Evolutionary conservation across 2,329 filamentous ascomycete species (phyloP).

Genomic region (Nemania sp.): DNA sequence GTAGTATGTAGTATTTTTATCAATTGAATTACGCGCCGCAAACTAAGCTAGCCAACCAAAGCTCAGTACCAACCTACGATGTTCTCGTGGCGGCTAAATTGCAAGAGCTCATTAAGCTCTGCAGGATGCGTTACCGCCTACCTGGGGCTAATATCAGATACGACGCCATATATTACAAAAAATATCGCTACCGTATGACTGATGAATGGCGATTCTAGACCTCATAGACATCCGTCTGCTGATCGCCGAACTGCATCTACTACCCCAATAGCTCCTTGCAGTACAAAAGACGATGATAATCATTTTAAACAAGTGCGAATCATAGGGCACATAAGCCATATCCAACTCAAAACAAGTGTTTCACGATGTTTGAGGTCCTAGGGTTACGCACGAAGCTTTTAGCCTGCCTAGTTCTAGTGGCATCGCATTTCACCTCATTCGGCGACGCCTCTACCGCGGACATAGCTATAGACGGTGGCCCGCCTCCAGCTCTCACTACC

Average conservation of each 20-base stretch:
- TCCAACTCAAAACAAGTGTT: not conserved
- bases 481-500: conserved; percentile 12
- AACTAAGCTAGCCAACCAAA: not conserved
- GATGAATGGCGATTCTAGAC: not conserved
- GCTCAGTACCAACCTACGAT: not conserved
- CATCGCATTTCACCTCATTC: not conserved
- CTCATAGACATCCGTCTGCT: not conserved
- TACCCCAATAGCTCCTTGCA: not conserved
- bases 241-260: not conserved
- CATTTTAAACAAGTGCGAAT: not conserved
- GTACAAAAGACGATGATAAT: not conserved
- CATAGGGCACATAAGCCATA: not conserved
- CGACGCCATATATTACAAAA: not conserved
- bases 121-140: not conserved
- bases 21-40: not conserved
- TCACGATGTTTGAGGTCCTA: not conserved
- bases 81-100: conserved; percentile 11
- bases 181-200: not conserved
- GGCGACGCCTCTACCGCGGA: not conserved
- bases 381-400: not conserved
- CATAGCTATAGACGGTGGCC: not conserved
- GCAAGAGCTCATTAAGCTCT: not conserved
- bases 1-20: not conserved
- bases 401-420: not conserved
- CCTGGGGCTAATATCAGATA: conserved; percentile 10